phyloP scores from a whole-genome alignment of 2,329 filamentous ascomycete species.

The Fusarium piperis region DNA sequence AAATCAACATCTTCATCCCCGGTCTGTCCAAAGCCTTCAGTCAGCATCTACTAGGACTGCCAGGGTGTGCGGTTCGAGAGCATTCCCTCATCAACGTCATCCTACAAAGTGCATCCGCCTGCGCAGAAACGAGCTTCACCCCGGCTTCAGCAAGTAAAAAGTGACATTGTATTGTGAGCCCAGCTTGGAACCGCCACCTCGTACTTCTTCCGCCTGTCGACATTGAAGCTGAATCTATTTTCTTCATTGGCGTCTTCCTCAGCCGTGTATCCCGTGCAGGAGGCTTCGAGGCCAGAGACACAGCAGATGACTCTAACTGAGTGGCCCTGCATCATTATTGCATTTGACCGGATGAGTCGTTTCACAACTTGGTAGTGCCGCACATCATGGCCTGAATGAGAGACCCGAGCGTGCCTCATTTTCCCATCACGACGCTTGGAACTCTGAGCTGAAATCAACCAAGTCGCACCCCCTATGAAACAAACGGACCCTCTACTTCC shows the following conservation, averaged over 20 bases:
- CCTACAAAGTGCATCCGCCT: conserved; percentile 19
- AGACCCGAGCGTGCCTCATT: not conserved
- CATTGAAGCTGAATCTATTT: conserved; percentile 7
- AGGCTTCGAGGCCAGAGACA: conserved; percentile 29
- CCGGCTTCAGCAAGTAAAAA: conserved; percentile 7
- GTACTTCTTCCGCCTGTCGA: conserved; percentile 17
- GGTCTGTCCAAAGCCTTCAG: conserved; percentile 9
- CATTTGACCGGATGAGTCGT: conserved; percentile 17
- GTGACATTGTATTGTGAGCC: conserved; percentile 9
- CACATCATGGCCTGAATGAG: not conserved
- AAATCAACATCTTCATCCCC: conserved; percentile 6
- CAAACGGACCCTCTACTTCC: not conserved
- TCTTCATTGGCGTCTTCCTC: conserved; percentile 23
- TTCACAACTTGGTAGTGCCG: conserved; percentile 31
- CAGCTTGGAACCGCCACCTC: conserved; percentile 38
- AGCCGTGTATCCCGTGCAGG: conserved; percentile 17
- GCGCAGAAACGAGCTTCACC: conserved; percentile 17
- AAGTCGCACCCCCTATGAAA: not conserved
- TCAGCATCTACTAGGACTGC: conserved; percentile 14
- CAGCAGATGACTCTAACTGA: conserved; percentile 23
- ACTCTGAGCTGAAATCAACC: conserved; percentile 11
- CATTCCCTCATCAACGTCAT: conserved; percentile 15
- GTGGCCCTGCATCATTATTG: conserved; percentile 29
- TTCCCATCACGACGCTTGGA: not conserved
- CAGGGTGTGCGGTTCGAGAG: conserved; percentile 21